Conservation (phyloP, 306 rosid species). For the Boehmeria nivea region DNA sequence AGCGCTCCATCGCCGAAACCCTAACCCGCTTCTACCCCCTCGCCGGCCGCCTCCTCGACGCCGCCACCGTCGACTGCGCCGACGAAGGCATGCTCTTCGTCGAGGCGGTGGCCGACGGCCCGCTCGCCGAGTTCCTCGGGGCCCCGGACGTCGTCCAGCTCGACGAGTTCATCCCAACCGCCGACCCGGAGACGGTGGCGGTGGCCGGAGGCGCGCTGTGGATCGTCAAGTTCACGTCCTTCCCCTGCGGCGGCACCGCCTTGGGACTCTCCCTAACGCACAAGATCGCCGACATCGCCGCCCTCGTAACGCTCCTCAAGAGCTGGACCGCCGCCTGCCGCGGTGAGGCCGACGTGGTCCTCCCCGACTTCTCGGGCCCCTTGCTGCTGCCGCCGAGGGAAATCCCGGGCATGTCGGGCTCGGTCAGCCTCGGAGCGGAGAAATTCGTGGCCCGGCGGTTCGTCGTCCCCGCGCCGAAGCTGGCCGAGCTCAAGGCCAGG, state of each 20-base stretch:
- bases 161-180: conserved; percentile 12
- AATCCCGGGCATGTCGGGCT: conserved; percentile 3
- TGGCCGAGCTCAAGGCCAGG: background rate
- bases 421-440: conserved; percentile 3
- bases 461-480: background rate
- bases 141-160: background rate
- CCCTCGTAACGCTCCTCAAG: conserved; percentile 9
- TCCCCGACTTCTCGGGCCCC: conserved; percentile 11
- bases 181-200: background rate
- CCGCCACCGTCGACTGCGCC: conserved; percentile 7
- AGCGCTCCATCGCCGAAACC: conserved; percentile 6
- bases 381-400: conserved; percentile 15
- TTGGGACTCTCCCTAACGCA: conserved; percentile 12
- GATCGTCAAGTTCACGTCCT: conserved; percentile 2
- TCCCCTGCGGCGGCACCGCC: conserved; percentile 20
- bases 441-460: conserved; percentile 23
- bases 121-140: conserved; percentile 1
- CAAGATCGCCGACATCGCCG: conserved; percentile 3
- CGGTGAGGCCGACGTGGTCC: no score
- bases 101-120: conserved; percentile 6
- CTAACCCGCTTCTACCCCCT: conserved; percentile 15
- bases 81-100: conserved; percentile 14
- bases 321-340: conserved; percentile 4
- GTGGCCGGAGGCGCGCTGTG: background rate
- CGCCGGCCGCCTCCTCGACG: conserved; percentile 1